These are phyloP conservation scores for Metarhizium anisopliae DNA, from an alignment of 2,329 filamentous ascomycete species.

Conservation along the genomic window DNA sequence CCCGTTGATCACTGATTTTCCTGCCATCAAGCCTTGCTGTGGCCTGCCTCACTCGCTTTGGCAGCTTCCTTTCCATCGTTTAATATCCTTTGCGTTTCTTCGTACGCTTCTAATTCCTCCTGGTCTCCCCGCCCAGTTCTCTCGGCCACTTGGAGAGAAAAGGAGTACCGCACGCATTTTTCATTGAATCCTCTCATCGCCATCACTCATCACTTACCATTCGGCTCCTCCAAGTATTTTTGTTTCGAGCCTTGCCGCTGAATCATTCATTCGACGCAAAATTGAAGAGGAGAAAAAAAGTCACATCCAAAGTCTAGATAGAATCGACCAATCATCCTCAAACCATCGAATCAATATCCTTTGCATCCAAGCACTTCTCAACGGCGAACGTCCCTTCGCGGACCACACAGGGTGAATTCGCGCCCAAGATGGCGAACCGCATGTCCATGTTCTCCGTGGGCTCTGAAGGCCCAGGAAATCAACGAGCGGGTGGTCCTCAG, in stretches of 20 bases:
- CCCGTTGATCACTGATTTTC: constrained; percentile 9
- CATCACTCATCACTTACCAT: neutral
- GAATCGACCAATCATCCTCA: neutral
- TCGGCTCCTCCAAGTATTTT: neutral
- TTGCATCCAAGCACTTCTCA: neutral
- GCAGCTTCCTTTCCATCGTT: constrained; percentile 33
- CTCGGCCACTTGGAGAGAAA: neutral
- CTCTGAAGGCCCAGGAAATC: constrained; percentile 52
- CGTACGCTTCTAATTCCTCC: neutral
- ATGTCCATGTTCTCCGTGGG: constrained; percentile 62
- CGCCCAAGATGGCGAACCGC: constrained; percentile 46
- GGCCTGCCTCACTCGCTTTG: constrained; percentile 51
- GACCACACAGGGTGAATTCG: constrained; percentile 18
- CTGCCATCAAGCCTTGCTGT: constrained; percentile 9
- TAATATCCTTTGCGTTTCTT: constrained; percentile 14
- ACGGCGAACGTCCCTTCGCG: constrained; percentile 30
- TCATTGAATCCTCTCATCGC: neutral
- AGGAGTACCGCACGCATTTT: neutral
- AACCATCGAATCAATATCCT: neutral
- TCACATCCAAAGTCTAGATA: neutral
- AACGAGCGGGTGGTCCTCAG: constrained; percentile 53
- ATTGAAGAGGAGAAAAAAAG: neutral
- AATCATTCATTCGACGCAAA: neutral
- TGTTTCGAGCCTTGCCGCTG: neutral
- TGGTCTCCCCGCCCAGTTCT: neutral